A percentile compares a stretch with the other conserved stretches of the same genome.
Evolutionary conservation across 2,329 filamentous ascomycete genomes (phyloP).

Genomic region (Amphichorda felina): DNA sequence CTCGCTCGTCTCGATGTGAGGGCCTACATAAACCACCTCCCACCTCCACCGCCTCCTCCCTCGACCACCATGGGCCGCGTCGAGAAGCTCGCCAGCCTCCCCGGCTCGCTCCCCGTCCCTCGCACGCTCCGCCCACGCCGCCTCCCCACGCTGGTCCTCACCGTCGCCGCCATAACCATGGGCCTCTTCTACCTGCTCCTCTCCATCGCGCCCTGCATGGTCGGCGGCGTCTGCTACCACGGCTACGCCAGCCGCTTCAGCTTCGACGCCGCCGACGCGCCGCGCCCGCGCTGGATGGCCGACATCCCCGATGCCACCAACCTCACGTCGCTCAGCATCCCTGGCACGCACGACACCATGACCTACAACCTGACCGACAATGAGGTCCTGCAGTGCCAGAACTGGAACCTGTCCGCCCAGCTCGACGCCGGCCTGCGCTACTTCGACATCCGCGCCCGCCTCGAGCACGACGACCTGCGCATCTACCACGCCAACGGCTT

Average conservation of each 20-base stretch:
- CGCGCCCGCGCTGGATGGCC: conserved; percentile 22
- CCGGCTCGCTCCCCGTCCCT: not conserved
- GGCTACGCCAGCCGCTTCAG: conserved; percentile 20
- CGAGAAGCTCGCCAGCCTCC: conserved; percentile 1
- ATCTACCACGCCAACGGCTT: conserved; percentile 34
- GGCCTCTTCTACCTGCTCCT: conserved; percentile 12
- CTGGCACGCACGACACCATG: conserved; percentile 42
- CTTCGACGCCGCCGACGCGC: conserved; percentile 18
- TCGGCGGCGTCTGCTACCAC: conserved; percentile 14
- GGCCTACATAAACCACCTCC: not conserved
- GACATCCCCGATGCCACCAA: conserved; percentile 24
- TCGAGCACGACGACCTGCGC: conserved; percentile 27
- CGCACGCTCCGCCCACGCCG: not conserved
- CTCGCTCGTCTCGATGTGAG: too few relatives aligned
- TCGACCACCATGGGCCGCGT: not conserved
- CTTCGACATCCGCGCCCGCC: conserved; percentile 34
- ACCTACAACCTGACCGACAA: conserved; percentile 24
- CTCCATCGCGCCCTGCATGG: conserved; percentile 11
- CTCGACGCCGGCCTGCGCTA: conserved; percentile 34
- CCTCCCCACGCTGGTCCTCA: conserved; percentile 1
- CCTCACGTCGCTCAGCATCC: conserved; percentile 33
- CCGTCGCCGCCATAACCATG: conserved; percentile 5
- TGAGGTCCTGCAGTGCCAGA: conserved; percentile 32
- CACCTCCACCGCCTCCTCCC: not conserved
- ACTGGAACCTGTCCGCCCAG: conserved; percentile 29